These are phyloP conservation scores for Suhomyces vadensis DNA, from an alignment of 805 yeast species.

Conservation along the genomic window DNA sequence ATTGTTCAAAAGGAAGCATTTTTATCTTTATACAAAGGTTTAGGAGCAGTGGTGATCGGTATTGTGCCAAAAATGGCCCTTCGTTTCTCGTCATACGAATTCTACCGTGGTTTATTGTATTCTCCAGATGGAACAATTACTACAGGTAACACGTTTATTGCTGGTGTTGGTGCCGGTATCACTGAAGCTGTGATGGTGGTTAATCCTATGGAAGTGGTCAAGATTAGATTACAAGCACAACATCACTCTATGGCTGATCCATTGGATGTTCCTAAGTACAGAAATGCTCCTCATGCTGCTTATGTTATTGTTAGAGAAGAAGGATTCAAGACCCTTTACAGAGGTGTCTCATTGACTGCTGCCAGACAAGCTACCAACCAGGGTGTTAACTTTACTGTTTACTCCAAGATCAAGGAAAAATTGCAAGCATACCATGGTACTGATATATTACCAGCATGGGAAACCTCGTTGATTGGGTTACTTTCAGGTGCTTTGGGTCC, in stretches of 20 bases:
- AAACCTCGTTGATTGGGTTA: conserved; percentile 88
- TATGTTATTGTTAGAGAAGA: conserved; percentile 84
- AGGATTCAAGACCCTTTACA: conserved; percentile 83
- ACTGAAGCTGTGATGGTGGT: conserved; percentile 95
- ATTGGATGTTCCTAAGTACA: conserved; percentile 75
- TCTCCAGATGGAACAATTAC: conserved; percentile 65
- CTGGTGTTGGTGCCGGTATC: conserved; percentile 97
- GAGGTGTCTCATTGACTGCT: conserved; percentile 95
- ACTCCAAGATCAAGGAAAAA: conserved; percentile 75
- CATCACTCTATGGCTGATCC: conserved; percentile 88
- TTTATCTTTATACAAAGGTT: conserved; percentile 87
- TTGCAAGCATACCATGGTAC: conserved; percentile 62
- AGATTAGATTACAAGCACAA: conserved; percentile 95
- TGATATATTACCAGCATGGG: conserved; percentile 81
- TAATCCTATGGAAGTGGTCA: conserved; percentile 96
- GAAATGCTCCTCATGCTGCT: conserved; percentile 90
- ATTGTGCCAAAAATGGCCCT: conserved; percentile 98
- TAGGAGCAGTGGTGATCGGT: conserved; percentile 96
- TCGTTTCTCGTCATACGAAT: conserved; percentile 91
- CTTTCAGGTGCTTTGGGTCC: conserved; percentile 97
- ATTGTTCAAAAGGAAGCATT: conserved; percentile 81
- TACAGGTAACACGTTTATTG: conserved; percentile 75
- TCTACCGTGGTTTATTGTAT: conserved; percentile 69
- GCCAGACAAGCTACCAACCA: conserved; percentile 98
- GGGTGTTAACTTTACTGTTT: conserved; percentile 96